Evolutionary conservation across 2,329 filamentous ascomycete genomes (phyloP).

Genomic region (Pestalotiopsis sp.): DNA sequence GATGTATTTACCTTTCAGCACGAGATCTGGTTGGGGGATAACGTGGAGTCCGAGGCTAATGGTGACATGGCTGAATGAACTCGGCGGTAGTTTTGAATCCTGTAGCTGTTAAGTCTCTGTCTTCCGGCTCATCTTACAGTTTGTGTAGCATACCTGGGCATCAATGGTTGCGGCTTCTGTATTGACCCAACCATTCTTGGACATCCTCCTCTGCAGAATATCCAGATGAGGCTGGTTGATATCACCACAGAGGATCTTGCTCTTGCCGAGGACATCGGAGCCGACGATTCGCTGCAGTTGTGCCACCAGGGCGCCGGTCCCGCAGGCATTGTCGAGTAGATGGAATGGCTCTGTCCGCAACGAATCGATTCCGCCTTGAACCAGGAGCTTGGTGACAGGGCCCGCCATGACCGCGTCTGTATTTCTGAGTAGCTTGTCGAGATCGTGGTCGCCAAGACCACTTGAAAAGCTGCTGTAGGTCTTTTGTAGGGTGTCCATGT

Average conservation of each 20-base stretch:
- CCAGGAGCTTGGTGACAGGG: slow-evolving; percentile 24
- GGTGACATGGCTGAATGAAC: slow-evolving; percentile 43
- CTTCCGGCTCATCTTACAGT: not conserved
- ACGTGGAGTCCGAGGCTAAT: slow-evolving; percentile 48
- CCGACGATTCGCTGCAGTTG: slow-evolving; percentile 41
- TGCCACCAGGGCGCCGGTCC: slow-evolving; percentile 48
- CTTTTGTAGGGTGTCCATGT: slow-evolving; percentile 16
- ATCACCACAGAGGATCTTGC: slow-evolving; percentile 52
- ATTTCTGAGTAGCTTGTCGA: slow-evolving; percentile 18
- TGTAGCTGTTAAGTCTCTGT: slow-evolving; percentile 17
- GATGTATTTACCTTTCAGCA: slow-evolving; percentile 31
- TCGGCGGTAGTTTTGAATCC: slow-evolving; percentile 39
- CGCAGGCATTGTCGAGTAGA: slow-evolving; percentile 55
- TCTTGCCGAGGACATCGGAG: slow-evolving; percentile 37
- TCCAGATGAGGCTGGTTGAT: slow-evolving; percentile 42
- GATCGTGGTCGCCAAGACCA: slow-evolving; percentile 15
- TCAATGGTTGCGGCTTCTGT: slow-evolving; percentile 43
- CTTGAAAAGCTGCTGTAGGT: slow-evolving; percentile 17
- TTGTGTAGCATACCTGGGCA: slow-evolving; percentile 39
- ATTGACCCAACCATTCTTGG: slow-evolving; percentile 45
- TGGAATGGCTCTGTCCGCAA: slow-evolving; percentile 30
- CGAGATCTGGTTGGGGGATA: slow-evolving; percentile 40
- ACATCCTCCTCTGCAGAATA: slow-evolving; percentile 37
- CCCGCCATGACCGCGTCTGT: slow-evolving; percentile 23
- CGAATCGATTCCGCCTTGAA: slow-evolving; percentile 30